These are phyloP conservation scores for Poterioochromonas sp. DNA, from an alignment of 352 stramenopile species.

Conservation along the genomic window DNA sequence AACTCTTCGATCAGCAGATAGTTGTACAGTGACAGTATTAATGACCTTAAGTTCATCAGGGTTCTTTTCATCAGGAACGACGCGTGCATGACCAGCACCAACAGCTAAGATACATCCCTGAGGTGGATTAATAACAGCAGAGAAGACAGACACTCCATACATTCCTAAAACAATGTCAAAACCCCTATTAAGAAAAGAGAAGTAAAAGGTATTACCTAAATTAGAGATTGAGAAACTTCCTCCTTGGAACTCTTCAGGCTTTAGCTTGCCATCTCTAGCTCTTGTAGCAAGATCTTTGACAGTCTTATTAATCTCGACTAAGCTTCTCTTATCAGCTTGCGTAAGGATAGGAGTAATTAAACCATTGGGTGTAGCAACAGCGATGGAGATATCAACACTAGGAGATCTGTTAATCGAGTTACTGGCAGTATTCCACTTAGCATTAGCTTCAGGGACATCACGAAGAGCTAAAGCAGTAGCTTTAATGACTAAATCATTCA, in stretches of 20 bases:
- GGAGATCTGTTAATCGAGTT: constrained; percentile 65
- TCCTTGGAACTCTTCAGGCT: constrained; percentile 97
- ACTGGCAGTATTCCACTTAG: constrained; percentile 45
- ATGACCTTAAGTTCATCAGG: constrained; percentile 57
- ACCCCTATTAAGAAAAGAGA: background rate
- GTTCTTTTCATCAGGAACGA: constrained; percentile 53
- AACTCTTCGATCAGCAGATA: constrained; percentile 90
- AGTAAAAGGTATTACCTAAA: constrained; percentile 54
- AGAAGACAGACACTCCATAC: constrained; percentile 97
- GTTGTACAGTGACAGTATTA: constrained; percentile 87
- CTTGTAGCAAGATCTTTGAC: constrained; percentile 92
- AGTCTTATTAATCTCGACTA: constrained; percentile 84
- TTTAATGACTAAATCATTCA: constrained; percentile 99
- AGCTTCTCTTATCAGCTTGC: constrained; percentile 77
- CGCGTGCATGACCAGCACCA: constrained; percentile 73
- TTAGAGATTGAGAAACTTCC: constrained; percentile 98
- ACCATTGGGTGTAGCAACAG: constrained; percentile 88
- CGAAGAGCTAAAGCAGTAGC: constrained; percentile 86
- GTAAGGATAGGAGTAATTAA: constrained; percentile 97
- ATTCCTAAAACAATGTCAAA: constrained; percentile 60
- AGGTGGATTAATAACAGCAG: constrained; percentile 94
- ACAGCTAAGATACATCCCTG: constrained; percentile 97
- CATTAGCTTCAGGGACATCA: constrained; percentile 88
- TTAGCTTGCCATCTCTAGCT: constrained; percentile 87
- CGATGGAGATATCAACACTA: constrained; percentile 91